A percentile compares a stretch with the other conserved stretches of the same genome.
Conservation (phyloP, 495 filamentous ascomycete species). For the Lepraria neglecta region DNA sequence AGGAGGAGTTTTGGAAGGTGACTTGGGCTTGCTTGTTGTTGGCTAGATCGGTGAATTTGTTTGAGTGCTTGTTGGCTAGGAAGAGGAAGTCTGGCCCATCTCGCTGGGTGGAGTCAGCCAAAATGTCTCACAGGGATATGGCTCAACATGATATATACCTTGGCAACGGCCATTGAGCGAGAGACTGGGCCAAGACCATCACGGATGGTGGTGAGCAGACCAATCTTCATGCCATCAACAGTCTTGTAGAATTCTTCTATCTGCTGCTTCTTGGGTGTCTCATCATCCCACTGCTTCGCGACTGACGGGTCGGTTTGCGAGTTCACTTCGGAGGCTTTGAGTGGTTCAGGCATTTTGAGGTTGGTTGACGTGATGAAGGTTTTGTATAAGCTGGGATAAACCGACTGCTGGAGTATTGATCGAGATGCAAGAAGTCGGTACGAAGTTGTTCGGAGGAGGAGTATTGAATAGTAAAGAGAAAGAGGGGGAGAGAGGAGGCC, state of each 20-base stretch:
- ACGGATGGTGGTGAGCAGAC: slow-evolving; percentile 33
- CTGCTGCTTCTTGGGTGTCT: slow-evolving; percentile 32
- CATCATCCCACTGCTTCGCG: slow-evolving; percentile 33
- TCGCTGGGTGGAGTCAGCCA: slow-evolving; percentile 19
- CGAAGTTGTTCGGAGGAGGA: neutral
- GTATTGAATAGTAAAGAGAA: neutral
- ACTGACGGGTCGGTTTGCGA: slow-evolving; percentile 36
- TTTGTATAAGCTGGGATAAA: neutral
- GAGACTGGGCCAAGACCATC: slow-evolving; percentile 33
- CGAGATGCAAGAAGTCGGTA: neutral
- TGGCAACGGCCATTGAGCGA: slow-evolving; percentile 41
- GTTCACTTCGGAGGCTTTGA: slow-evolving; percentile 28
- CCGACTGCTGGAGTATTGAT: neutral
- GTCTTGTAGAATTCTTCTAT: slow-evolving; percentile 33
- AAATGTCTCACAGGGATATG: neutral
- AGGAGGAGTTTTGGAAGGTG: slow-evolving; percentile 37
- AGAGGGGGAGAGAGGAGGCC: neutral
- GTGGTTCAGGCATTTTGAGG: slow-evolving; percentile 31
- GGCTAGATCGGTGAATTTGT: slow-evolving; percentile 40
- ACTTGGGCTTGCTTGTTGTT: slow-evolving; percentile 31
- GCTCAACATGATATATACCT: slow-evolving; percentile 10
- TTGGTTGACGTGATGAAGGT: neutral
- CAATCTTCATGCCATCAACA: slow-evolving; percentile 32
- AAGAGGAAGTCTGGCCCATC: slow-evolving; percentile 42
- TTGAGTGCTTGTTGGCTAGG: slow-evolving; percentile 39